Base-by-base conservation (phyloP, 208 protist species). In the Crithidia bombi region DNA sequence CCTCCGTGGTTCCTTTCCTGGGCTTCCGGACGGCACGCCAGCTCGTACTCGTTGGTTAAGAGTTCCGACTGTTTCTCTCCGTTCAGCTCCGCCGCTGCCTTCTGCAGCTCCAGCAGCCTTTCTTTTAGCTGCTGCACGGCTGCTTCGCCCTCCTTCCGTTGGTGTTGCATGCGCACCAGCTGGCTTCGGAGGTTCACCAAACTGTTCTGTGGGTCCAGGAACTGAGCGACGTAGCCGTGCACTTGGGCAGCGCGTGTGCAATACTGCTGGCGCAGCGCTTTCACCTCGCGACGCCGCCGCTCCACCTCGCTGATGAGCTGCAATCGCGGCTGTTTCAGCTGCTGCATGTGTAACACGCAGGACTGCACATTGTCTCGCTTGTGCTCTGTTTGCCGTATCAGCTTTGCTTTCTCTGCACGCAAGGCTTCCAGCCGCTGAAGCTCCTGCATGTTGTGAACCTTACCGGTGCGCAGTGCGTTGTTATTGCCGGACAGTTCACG, bases 321-420 rank as follows among this genome's bases (percentile, higher is more conserved):
- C 25, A 33, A 17, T 2, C 79, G 71, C 11, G 78, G 73, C 25
- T 47, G 47, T 23, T 74, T 72, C n/a, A 86, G 54, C 19, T 55
- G 54, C 23, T 69, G 61, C n/a, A 86, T 59, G 65, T 84, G 71
- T 2, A 21, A 35, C 21, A 65, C 33, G 28, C 58, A 44, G 4
- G 39, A 55, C 25, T 58, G 62, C 30, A 67, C 28, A 33, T 67
- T 55, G 15, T 56, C 69, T 19, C 65, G 64, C 30, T 76, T 77
- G 41, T 74, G 55, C 7, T 56, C 54, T 5, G 58, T 35, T 21
- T 63, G 65, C 6, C 71, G 65, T 17, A 62, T 41, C 25, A 83
- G 33, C 41, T 83, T 79, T 5, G 57, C 26, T 63, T 78, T 75
- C 63, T 89, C 84, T 19, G 61, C 64, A 2, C 63, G 79, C 15